Percentiles rank a stretch among this genome's conserved stretches.
Evolutionary conservation across 2,329 filamentous ascomycete species (phyloP).

Genomic region (Clonostachys sp.): DNA sequence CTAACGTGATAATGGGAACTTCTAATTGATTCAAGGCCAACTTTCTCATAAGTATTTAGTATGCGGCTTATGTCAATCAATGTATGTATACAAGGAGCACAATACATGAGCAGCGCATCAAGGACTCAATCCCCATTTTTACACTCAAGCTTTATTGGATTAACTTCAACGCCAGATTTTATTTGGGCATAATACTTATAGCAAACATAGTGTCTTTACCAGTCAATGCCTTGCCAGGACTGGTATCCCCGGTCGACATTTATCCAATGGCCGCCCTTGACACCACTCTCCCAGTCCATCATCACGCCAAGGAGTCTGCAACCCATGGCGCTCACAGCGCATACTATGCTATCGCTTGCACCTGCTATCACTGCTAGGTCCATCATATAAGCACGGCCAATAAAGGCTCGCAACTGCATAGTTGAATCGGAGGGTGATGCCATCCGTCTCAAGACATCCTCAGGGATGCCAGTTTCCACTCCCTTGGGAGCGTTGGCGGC

Average conservation of each 20-base stretch:
- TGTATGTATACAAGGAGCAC: no score
- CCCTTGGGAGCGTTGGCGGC: conserved; percentile 24
- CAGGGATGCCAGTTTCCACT: conserved; percentile 12
- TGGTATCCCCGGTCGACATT: conserved; percentile 70
- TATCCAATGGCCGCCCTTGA: conserved; percentile 59
- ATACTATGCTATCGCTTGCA: conserved; percentile 67
- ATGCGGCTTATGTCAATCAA: no score
- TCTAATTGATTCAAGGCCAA: no score
- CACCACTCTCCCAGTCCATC: conserved; percentile 75
- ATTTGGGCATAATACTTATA: conserved; percentile 3
- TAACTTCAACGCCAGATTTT: not conserved
- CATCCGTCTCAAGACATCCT: conserved; percentile 14
- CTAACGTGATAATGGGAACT: no score
- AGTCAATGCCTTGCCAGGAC: conserved; percentile 49
- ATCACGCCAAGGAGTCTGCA: conserved; percentile 78
- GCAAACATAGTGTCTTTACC: conserved; percentile 12
- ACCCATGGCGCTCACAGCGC: conserved; percentile 67
- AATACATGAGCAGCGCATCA: no score
- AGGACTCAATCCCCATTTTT: no score
- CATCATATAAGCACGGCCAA: conserved; percentile 77
- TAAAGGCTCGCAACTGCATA: conserved; percentile 65
- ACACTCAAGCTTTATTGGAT: no score
- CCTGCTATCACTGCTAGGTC: conserved; percentile 71
- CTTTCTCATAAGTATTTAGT: no score
- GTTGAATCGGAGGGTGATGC: conserved; percentile 43